phyloP scores from a whole-genome alignment of 306 rosid genomes.

The Chamaecrista fasciculata region DNA sequence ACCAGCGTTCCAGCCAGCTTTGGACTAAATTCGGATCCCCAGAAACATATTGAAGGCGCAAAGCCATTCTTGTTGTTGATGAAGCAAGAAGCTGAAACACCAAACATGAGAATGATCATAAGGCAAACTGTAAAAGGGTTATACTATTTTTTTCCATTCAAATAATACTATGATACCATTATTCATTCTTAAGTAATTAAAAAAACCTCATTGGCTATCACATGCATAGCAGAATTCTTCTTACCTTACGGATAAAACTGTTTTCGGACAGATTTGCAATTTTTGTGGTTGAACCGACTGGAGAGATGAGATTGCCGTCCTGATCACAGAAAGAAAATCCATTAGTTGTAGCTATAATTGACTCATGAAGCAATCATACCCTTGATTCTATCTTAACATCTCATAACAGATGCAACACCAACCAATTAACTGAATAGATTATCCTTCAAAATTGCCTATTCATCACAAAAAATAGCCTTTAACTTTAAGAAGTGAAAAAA shows the following conservation, averaged over 20 bases:
- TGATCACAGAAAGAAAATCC: slow-evolving; percentile 31
- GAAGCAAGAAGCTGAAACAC: slow-evolving; percentile 62
- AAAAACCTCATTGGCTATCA: background rate
- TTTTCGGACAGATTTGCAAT: slow-evolving; percentile 54
- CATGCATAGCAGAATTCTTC: slow-evolving; percentile 14
- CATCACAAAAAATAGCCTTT: background rate
- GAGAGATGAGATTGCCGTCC: slow-evolving; percentile 47
- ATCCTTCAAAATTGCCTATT: too few relatives aligned
- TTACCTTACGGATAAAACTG: slow-evolving; percentile 57
- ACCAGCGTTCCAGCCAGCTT: slow-evolving; percentile 81
- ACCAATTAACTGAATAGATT: background rate
- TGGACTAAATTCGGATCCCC: slow-evolving; percentile 59
- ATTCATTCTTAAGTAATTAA: background rate
- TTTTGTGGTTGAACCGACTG: slow-evolving; percentile 38
- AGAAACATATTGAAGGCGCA: slow-evolving; percentile 50
- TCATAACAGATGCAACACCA: background rate
- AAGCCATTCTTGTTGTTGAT: slow-evolving; percentile 48
- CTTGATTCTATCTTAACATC: background rate
- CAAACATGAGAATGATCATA: slow-evolving; percentile 18
- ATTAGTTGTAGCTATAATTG: background rate
- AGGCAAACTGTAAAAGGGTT: background rate
- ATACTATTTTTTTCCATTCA: background rate
- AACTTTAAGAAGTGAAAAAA: too few relatives aligned
- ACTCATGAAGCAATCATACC: background rate
- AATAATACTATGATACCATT: background rate